phyloP scores from a whole-genome alignment of 805 yeast genomes.

The Metschnikowia vanudenii region DNA sequence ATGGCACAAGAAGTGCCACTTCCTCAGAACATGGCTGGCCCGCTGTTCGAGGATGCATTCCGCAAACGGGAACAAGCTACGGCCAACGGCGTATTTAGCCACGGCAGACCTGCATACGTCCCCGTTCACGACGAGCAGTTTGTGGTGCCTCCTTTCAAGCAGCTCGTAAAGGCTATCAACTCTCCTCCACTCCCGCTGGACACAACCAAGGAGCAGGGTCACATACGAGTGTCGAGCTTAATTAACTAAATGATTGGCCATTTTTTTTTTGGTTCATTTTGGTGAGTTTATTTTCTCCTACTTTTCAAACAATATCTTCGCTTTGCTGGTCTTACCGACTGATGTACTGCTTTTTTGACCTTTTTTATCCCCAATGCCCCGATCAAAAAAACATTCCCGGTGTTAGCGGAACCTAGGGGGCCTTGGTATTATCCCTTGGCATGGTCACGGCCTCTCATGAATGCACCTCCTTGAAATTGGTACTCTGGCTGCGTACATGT shows the following conservation, averaged over 20 bases:
- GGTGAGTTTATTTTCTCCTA: background rate
- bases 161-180: conserved; percentile 10
- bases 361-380: no score
- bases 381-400: no score
- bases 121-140: conserved; percentile 1
- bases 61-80: background rate
- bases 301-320: no score
- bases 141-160: conserved; percentile 14
- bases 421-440: no score
- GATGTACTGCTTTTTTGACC: no score
- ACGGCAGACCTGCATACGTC: background rate
- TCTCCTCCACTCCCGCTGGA: conserved; percentile 4
- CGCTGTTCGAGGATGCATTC: background rate
- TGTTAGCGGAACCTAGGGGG: no score
- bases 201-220: conserved; percentile 1
- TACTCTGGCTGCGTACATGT: no score
- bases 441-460: no score
- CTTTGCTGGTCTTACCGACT: no score
- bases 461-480: no score
- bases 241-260: conserved; percentile 10
- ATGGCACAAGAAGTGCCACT: conserved; percentile 37
- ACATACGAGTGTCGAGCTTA: conserved; percentile 15
- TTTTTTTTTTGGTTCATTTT: background rate
- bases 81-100: background rate
- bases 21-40: conserved; percentile 2